Conservation (phyloP, 2,329 filamentous ascomycete genomes). For the Xylaria hypoxylon region DNA sequence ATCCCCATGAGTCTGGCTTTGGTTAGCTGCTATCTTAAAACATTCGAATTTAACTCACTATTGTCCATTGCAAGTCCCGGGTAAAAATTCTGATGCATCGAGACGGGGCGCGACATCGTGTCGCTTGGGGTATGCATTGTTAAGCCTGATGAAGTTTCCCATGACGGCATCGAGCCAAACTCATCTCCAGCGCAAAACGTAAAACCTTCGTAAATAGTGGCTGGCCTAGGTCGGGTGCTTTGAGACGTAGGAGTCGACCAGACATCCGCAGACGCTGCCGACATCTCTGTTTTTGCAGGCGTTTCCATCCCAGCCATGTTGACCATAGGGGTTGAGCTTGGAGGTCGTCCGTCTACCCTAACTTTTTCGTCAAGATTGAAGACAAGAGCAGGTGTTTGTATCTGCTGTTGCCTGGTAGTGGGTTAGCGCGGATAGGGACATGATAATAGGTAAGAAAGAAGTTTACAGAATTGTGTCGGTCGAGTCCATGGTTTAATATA, state of each 20-base stretch:
- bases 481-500: conserved; percentile 61
- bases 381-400: conserved; percentile 62
- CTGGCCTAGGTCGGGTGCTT: conserved; percentile 64
- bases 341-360: conserved; percentile 57
- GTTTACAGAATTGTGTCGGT: conserved; percentile 66
- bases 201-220: conserved; percentile 71
- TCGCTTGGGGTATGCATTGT: conserved; percentile 65
- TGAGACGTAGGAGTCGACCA: conserved; percentile 69
- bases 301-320: conserved; percentile 66
- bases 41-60: conserved; percentile 55
- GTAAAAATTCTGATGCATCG: conserved; percentile 69
- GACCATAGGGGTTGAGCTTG: conserved; percentile 58
- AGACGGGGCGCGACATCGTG: conserved; percentile 65
- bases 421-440: conserved; percentile 52
- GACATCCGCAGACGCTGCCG: conserved; percentile 59
- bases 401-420: conserved; percentile 59
- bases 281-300: conserved; percentile 60
- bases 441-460: conserved; percentile 37
- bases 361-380: conserved; percentile 63
- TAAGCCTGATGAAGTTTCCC: conserved; percentile 66
- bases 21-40: conserved; percentile 42
- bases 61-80: conserved; percentile 62
- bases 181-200: conserved; percentile 68
- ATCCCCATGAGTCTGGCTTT: conserved; percentile 60
- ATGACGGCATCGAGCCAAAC: conserved; percentile 64